phyloP scores from a whole-genome alignment of 257 asterid genomes.

The Coffea canephora region DNA sequence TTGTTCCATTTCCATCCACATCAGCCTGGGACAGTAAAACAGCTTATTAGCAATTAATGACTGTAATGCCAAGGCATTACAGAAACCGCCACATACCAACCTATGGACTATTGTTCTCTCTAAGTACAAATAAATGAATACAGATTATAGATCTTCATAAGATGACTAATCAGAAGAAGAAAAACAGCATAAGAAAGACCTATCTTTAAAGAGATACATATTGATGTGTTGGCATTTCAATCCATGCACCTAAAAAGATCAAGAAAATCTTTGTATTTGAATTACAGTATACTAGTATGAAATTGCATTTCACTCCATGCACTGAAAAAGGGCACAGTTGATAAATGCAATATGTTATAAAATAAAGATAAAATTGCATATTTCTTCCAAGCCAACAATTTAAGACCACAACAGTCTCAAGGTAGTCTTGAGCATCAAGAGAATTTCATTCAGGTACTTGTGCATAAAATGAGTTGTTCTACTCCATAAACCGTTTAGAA shows the following conservation, averaged over 20 bases:
- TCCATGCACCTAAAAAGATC: not conserved
- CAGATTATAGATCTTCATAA: not conserved
- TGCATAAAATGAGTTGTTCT: not conserved
- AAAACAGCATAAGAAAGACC: not conserved
- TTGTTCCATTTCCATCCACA: constrained; percentile 86
- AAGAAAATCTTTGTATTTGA: not conserved
- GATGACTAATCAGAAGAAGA: not conserved
- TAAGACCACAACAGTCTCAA: not conserved
- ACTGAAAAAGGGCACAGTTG: not conserved
- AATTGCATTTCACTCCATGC: not conserved
- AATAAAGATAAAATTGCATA: not conserved
- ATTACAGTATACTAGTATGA: not conserved
- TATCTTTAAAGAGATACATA: not conserved
- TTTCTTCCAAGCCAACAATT: not conserved
- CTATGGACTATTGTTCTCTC: not conserved
- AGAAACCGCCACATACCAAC: not conserved
- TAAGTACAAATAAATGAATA: not conserved
- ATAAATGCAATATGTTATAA: not conserved
- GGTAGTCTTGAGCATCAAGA: not conserved
- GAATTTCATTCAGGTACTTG: not conserved
- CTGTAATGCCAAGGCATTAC: not conserved
- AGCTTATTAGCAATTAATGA: not conserved
- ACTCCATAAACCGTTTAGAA: not conserved
- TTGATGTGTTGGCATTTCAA: not conserved
- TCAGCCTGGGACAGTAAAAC: constrained; percentile 55